These are phyloP conservation scores for Ceratocystis harringtonii DNA, from an alignment of 2,329 filamentous ascomycete genomes.

Conservation along the genomic window DNA sequence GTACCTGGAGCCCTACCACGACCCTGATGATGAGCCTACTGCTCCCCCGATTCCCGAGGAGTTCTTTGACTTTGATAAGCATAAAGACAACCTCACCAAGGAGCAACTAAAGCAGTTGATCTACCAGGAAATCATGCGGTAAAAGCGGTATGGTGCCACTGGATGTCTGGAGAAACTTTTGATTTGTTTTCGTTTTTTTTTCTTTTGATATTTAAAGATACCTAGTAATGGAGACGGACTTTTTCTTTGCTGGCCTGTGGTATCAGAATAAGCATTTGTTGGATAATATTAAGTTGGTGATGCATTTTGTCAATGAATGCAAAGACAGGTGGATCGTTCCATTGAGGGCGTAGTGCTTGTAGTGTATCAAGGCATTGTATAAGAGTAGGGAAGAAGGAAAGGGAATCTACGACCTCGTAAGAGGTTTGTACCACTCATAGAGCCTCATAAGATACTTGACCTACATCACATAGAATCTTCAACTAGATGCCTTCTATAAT, in stretches of 20 bases:
- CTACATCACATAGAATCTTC: too few species aligned
- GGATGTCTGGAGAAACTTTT: not conserved
- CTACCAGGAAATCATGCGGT: slow-evolving; percentile 86
- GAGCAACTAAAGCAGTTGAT: slow-evolving; percentile 96
- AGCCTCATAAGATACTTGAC: too few species aligned
- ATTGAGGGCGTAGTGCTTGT: too few species aligned
- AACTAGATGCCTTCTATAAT: too few species aligned
- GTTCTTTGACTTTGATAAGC: slow-evolving; percentile 99
- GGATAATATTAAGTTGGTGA: not conserved
- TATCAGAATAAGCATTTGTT: not conserved
- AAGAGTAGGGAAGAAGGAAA: too few species aligned
- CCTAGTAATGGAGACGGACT: slow-evolving; percentile 9
- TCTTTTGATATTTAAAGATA: slow-evolving; percentile 9
- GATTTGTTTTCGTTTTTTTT: not conserved
- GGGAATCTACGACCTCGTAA: too few species aligned
- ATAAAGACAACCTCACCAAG: slow-evolving; percentile 97
- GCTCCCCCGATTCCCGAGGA: slow-evolving; percentile 94
- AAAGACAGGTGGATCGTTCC: too few species aligned
- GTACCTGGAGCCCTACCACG: slow-evolving; percentile 96
- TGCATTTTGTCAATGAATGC: not conserved
- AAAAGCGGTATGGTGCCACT: slow-evolving; percentile 17
- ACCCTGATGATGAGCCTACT: slow-evolving; percentile 94
- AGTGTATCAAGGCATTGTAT: too few species aligned
- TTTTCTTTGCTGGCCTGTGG: not conserved
- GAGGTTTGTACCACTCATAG: too few species aligned